Conservation (phyloP, 2,329 filamentous ascomycete genomes). For the Hymenoscyphus repandus region DNA sequence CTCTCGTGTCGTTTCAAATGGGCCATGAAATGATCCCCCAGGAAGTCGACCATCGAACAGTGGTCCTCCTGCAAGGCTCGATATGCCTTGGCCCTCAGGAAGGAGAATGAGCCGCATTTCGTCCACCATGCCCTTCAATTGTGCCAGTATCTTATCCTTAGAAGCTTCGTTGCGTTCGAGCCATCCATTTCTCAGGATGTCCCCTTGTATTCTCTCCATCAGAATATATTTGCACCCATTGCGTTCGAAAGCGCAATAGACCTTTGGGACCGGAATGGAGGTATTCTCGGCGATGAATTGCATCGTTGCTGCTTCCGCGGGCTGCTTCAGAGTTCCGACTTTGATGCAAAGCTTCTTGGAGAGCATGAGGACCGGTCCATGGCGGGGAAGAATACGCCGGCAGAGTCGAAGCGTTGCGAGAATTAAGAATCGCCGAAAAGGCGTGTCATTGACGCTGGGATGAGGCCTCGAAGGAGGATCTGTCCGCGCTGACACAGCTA, state of each 20-base stretch:
- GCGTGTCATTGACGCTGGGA: too few relatives aligned
- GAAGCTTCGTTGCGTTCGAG: slow-evolving; percentile 28
- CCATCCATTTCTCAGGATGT: slow-evolving; percentile 32
- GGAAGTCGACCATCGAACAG: slow-evolving; percentile 32
- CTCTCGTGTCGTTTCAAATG: slow-evolving; percentile 29
- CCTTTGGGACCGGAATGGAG: slow-evolving; percentile 35
- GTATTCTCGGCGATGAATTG: slow-evolving; percentile 34
- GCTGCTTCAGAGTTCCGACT: too few relatives aligned
- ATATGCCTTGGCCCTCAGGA: slow-evolving; percentile 24
- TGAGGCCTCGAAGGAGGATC: too few relatives aligned
- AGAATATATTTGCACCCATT: slow-evolving; percentile 33
- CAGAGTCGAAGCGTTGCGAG: too few relatives aligned
- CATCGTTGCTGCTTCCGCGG: slow-evolving; percentile 28
- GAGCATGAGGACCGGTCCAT: too few relatives aligned
- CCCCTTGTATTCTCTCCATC: slow-evolving; percentile 37
- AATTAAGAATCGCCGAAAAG: too few relatives aligned
- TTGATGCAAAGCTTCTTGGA: too few relatives aligned
- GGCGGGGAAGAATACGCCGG: too few relatives aligned
- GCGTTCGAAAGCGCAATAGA: slow-evolving; percentile 33
- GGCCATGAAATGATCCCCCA: slow-evolving; percentile 28
- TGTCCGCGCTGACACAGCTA: too few relatives aligned
- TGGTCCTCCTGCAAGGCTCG: slow-evolving; percentile 30
- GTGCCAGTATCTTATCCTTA: slow-evolving; percentile 33
- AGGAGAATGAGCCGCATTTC: slow-evolving; percentile 31
- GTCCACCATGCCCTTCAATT: slow-evolving; percentile 27